Evolutionary conservation across 164 flowering plant species (phyloP).

Genomic region (Vitis rotundifolia): DNA sequence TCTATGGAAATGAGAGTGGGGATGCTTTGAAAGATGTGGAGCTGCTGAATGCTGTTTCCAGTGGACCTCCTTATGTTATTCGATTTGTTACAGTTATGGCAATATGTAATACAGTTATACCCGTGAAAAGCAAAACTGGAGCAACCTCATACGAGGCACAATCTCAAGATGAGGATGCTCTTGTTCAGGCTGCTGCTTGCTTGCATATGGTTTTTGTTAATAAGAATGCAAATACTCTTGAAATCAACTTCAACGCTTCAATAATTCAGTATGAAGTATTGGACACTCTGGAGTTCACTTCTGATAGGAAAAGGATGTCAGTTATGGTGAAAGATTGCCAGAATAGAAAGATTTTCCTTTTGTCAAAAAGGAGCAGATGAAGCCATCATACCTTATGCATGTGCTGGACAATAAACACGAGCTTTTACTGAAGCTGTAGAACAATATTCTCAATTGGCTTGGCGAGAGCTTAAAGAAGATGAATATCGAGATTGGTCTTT

Average conservation of each 20-base stretch:
- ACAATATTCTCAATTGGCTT: slow-evolving; percentile 89
- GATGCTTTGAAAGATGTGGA: slow-evolving; percentile 84
- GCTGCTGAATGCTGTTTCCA: slow-evolving; percentile 67
- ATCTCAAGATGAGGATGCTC: slow-evolving; percentile 99
- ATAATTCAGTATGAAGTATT: slow-evolving; percentile 66
- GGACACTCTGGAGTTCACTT: slow-evolving; percentile 95
- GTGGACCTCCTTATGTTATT: slow-evolving; percentile 65
- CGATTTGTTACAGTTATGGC: slow-evolving; percentile 90
- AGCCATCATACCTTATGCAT: slow-evolving; percentile 32
- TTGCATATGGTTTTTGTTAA: slow-evolving; percentile 75
- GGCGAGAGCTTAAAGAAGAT: slow-evolving; percentile 87
- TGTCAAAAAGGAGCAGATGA: slow-evolving; percentile 99
- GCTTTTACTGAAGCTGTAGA: slow-evolving; percentile 83
- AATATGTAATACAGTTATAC: slow-evolving; percentile 91
- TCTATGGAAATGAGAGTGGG: slow-evolving; percentile 88
- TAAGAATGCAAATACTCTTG: slow-evolving; percentile 70
- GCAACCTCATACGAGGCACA: slow-evolving; percentile 78
- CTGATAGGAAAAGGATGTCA: slow-evolving; percentile 98
- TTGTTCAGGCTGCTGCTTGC: slow-evolving; percentile 86
- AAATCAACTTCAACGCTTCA: slow-evolving; percentile 65
- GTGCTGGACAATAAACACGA: slow-evolving; percentile 66
- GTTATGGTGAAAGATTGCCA: slow-evolving; percentile 74
- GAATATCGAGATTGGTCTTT: slow-evolving; percentile 90
- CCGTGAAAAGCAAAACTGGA: slow-evolving; percentile 78
- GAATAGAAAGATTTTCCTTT: slow-evolving; percentile 70